Percentiles rank a stretch among this genome's conserved stretches.
Evolutionary conservation across 768 basidiomycete species (phyloP).

Genomic region (Boletus sensibilis): DNA sequence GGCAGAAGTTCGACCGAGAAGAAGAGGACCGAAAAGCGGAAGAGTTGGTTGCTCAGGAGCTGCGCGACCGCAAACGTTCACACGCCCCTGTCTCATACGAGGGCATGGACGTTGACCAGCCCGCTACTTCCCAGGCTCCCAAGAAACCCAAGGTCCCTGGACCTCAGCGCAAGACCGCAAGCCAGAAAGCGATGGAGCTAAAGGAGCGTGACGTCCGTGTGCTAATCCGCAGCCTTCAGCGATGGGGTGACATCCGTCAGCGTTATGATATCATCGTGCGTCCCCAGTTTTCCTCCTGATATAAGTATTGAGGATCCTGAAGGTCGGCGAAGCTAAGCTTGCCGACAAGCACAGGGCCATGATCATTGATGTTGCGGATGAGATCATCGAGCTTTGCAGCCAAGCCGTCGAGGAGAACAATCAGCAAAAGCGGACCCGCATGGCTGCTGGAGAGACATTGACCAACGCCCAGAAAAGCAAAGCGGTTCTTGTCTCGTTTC

Average conservation of each 20-base stretch:
- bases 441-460: conserved; percentile 83
- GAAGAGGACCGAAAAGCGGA: conserved; percentile 74
- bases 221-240: conserved; percentile 89
- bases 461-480: conserved; percentile 96
- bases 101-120: conserved; percentile 88
- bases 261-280: conserved; percentile 93
- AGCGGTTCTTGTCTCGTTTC: conserved; percentile 89
- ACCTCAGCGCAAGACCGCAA: conserved; percentile 82
- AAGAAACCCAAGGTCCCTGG: conserved; percentile 76
- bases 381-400: conserved; percentile 83
- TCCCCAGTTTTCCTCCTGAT: conserved; percentile 17
- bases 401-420: conserved; percentile 84
- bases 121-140: conserved; percentile 54
- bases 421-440: conserved; percentile 69
- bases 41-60: conserved; percentile 65
- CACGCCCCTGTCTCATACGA: conserved; percentile 88
- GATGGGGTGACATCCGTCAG: conserved; percentile 95
- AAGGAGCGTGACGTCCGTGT: conserved; percentile 98
- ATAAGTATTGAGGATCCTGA: conserved; percentile 2
- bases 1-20: conserved; percentile 80
- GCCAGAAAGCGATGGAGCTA: conserved; percentile 93
- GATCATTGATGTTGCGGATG: conserved; percentile 88
- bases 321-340: conserved; percentile 89
- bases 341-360: conserved; percentile 92
- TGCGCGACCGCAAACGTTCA: conserved; percentile 75